phyloP scores from a whole-genome alignment of 768 basidiomycete species.

The Russula griseocarnosa region DNA sequence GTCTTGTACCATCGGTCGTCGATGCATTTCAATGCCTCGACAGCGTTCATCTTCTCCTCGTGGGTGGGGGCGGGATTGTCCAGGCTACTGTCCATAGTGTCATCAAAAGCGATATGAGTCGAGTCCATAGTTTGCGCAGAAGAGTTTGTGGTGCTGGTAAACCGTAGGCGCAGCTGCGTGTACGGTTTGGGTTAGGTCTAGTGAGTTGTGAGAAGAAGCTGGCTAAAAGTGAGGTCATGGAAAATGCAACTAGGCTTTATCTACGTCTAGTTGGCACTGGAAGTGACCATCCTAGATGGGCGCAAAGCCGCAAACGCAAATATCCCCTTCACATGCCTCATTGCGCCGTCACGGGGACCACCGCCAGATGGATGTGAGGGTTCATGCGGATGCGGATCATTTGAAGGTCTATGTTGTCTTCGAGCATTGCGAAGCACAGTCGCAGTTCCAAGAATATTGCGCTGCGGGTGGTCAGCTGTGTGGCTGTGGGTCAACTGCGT shows the following conservation, averaged over 20 bases:
- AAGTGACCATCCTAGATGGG: background rate
- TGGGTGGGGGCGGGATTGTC: background rate
- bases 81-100: background rate
- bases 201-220: background rate
- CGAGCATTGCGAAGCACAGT: background rate
- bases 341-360: slow-evolving; percentile 1
- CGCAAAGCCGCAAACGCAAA: slow-evolving; percentile 1
- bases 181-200: background rate
- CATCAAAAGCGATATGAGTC: background rate
- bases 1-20: slow-evolving; percentile 41
- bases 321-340: background rate
- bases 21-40: slow-evolving; percentile 33
- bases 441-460: slow-evolving; percentile 6
- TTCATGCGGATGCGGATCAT: background rate
- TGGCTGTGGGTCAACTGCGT: background rate
- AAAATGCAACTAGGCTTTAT: background rate
- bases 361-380: background rate
- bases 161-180: background rate
- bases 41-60: slow-evolving; percentile 5
- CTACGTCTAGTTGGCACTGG: background rate
- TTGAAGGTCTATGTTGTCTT: background rate
- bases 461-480: background rate
- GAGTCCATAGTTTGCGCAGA: background rate
- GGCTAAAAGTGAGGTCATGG: too few relatives aligned
- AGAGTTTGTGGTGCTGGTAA: background rate